Evolutionary conservation across 192 early-diverging fungal species (phyloP).

Genomic region (Umbelopsis vinacea): DNA sequence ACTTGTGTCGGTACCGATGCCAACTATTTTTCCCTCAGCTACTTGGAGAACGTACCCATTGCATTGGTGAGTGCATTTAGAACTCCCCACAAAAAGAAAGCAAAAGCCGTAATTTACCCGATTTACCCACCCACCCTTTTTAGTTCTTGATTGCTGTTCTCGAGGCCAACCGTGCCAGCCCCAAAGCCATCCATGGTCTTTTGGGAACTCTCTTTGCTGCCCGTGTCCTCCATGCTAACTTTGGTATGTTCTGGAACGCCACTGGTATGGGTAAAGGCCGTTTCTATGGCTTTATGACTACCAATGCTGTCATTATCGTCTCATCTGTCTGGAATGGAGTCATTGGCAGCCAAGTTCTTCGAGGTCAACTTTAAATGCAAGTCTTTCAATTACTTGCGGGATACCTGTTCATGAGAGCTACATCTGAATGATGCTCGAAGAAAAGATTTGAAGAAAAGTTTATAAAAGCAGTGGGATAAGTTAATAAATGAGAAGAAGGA

Average conservation of each 20-base stretch:
- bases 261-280: not conserved
- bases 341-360: not conserved
- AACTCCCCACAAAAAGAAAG: not conserved
- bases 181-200: not conserved
- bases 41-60: not conserved
- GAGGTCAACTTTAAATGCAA: not conserved
- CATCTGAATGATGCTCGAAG: no score
- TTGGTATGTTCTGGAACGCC: slow-evolving; percentile 17
- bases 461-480: no score
- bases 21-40: not conserved
- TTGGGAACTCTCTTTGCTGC: not conserved
- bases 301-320: not conserved
- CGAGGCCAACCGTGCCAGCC: slow-evolving; percentile 7
- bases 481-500: no score
- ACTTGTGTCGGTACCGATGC: not conserved
- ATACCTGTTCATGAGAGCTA: not conserved
- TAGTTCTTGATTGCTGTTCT: slow-evolving; percentile 9
- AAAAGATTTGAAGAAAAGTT: not conserved
- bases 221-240: not conserved
- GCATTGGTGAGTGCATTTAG: slow-evolving; percentile 5
- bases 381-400: not conserved
- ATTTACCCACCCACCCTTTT: not conserved
- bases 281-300: not conserved
- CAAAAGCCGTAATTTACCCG: not conserved
- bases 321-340: slow-evolving; percentile 1